Evolutionary conservation across 1,284 basidiomycete species (phyloP).

Genomic region (Puccinia polysora): DNA sequence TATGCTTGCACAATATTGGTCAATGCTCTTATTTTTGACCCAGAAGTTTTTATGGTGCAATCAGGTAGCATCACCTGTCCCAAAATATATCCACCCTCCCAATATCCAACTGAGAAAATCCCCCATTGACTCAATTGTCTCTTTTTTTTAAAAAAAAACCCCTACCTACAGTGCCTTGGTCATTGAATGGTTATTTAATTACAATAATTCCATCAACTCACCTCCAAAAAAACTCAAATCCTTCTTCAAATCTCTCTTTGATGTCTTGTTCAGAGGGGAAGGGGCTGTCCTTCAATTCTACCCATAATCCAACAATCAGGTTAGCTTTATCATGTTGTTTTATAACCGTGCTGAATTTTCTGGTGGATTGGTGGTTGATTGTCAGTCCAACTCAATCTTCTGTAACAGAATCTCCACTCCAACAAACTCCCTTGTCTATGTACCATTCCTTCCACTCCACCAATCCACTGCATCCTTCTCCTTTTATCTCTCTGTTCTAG

Average conservation of each 20-base stretch:
- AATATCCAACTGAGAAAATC: background rate
- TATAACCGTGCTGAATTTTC: constrained; percentile 95
- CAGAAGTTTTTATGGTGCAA: constrained; percentile 94
- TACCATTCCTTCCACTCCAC: background rate
- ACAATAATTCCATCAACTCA: constrained; percentile 85
- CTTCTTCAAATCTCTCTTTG: constrained; percentile 96
- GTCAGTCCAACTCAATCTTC: background rate
- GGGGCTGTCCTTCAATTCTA: constrained; percentile 95
- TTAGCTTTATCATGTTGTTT: constrained; percentile 85
- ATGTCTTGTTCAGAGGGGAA: constrained; percentile 81
- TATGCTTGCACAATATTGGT: constrained; percentile 58
- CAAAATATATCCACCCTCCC: no score
- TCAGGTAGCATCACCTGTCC: constrained; percentile 62
- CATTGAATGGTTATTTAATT: constrained; percentile 96
- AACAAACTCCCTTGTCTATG: background rate
- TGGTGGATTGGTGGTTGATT: constrained; percentile 93
- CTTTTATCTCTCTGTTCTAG: constrained; percentile 37
- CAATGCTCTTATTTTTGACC: constrained; percentile 70
- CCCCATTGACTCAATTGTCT: background rate
- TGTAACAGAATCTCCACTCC: background rate
- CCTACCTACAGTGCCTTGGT: constrained; percentile 75
- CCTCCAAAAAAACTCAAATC: constrained; percentile 83
- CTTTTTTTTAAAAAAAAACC: no score
- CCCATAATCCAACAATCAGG: constrained; percentile 88
- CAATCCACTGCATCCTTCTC: no score